Evolutionary conservation across 495 filamentous ascomycete species (phyloP).

Genomic region (Neurospora sp.): DNA sequence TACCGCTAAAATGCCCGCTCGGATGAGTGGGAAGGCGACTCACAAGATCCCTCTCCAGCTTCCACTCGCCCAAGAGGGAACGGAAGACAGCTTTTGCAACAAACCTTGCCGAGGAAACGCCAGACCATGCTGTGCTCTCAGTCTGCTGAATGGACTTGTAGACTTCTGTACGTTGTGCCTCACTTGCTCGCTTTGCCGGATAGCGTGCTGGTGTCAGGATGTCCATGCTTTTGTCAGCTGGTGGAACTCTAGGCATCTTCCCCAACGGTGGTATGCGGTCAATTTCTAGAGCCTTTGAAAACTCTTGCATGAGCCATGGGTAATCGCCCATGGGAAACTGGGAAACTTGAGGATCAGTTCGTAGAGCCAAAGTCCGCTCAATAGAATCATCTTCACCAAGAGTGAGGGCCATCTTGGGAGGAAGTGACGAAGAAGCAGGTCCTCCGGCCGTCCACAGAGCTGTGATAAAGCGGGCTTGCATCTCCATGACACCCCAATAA

Average conservation of each 20-base stretch:
- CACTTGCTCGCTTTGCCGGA: slow-evolving; percentile 8
- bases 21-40: slow-evolving; percentile 41
- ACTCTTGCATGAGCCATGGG: slow-evolving; percentile 63
- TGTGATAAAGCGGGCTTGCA: slow-evolving; percentile 64
- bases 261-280: slow-evolving; percentile 12
- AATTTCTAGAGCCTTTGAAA: slow-evolving; percentile 45
- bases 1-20: slow-evolving; percentile 50
- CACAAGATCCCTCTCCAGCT: slow-evolving; percentile 37
- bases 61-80: slow-evolving; percentile 66
- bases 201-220: slow-evolving; percentile 38
- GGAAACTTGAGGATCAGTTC: slow-evolving; percentile 34
- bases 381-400: slow-evolving; percentile 34
- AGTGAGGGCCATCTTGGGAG: slow-evolving; percentile 16
- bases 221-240: slow-evolving; percentile 29
- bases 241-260: slow-evolving; percentile 23
- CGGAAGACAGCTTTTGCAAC: slow-evolving; percentile 58
- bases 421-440: slow-evolving; percentile 10
- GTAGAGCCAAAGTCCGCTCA: slow-evolving; percentile 31
- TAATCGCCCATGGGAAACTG: slow-evolving; percentile 82
- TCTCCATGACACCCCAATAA: slow-evolving; percentile 81
- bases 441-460: slow-evolving; percentile 30
- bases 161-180: slow-evolving; percentile 14
- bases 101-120: slow-evolving; percentile 31
- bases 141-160: slow-evolving; percentile 21
- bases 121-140: slow-evolving; percentile 22